Evolutionary conservation across 2,329 filamentous ascomycete genomes (phyloP).

Genomic region (Nigrograna mackinnonii): DNA sequence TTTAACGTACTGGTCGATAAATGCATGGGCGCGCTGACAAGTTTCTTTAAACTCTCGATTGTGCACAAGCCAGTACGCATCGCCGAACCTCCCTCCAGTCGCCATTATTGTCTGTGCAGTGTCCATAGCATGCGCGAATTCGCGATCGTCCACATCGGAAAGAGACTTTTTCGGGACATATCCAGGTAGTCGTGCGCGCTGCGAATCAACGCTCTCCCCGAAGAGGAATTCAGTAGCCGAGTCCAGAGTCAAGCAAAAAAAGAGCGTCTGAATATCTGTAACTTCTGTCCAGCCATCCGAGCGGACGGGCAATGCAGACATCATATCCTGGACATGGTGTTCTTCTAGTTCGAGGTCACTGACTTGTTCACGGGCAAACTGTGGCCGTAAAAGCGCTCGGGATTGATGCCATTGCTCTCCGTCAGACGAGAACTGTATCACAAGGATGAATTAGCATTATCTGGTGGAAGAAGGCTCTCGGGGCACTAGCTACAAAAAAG

Average conservation of each 20-base stretch:
- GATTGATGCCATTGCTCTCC: conserved; percentile 34
- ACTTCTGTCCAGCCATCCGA: conserved; percentile 27
- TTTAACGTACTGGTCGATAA: conserved; percentile 30
- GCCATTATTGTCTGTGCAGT: conserved; percentile 18
- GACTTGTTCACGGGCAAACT: conserved; percentile 37
- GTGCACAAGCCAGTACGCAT: conserved; percentile 33
- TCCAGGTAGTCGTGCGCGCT: conserved; percentile 21
- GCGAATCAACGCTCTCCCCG: conserved; percentile 35
- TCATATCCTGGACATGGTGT: conserved; percentile 36
- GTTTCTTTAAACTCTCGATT: conserved; percentile 28
- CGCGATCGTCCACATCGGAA: conserved; percentile 17
- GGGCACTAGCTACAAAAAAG: too few species aligned
- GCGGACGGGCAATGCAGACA: conserved; percentile 23
- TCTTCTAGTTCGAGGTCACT: conserved; percentile 36
- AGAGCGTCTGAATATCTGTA: conserved; percentile 41
- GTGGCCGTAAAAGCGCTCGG: conserved; percentile 37
- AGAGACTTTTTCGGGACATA: conserved; percentile 15
- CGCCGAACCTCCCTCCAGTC: conserved; percentile 25
- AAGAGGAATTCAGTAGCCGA: conserved; percentile 43
- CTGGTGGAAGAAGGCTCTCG: not conserved
- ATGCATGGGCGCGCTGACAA: conserved; percentile 27
- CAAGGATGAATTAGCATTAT: conserved; percentile 1
- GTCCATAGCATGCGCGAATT: conserved; percentile 29
- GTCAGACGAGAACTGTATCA: conserved; percentile 30
- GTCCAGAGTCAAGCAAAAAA: conserved; percentile 44